Base-by-base conservation (phyloP, 306 rosid genomes). In the Cotoneaster glaucophyllus region DNA sequence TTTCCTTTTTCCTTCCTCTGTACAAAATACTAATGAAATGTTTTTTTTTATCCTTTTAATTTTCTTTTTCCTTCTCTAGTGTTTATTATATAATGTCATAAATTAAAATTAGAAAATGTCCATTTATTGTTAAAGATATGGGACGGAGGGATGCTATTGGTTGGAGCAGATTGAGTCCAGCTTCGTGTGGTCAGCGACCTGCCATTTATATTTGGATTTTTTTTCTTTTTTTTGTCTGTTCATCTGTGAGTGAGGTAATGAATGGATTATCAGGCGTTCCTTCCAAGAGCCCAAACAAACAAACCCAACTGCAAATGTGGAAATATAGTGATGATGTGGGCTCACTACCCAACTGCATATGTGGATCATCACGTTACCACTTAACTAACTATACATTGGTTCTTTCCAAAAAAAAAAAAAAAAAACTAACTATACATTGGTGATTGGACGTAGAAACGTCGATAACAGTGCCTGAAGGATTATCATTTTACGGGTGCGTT, bases 111-210 rank as follows among this genome's bases (percentile, higher is more conserved):
- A 41, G 25, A 77, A n/a, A 58, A 24, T 11, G 34, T 52, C 26
- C 64, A 57, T 29, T 41, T 45, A 67, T n/a, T 26, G n/a, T 61
- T 39, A 41, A 15, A 65, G 67, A 94, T 91, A 91, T 91, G 82
- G 87, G 76, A 75, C 39, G 80, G 77, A 44, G 76, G 71, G 85
- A 81, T 22, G 74, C 84, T 4, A 95, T 92, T 95, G 97, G 97
- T 39, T 82, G 85, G 69, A 86, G 72, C 66, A 83, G 98, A 92
- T 92, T 78, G 86, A 86, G 82, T 83, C 88, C 86, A 17, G 52
- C 64, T 64, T 82, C 79, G 85, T 31, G 97, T 90, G 96, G 97
- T 82, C 45, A 74, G 59, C 50, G 81, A 56, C 52, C 71, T 41
- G 70, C 71, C 81, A 72, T 26, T 58, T 61, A 56, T 10, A 56